phyloP scores from a whole-genome alignment of 139 green algal species.

The Cymbomonas tetramitiformis region DNA sequence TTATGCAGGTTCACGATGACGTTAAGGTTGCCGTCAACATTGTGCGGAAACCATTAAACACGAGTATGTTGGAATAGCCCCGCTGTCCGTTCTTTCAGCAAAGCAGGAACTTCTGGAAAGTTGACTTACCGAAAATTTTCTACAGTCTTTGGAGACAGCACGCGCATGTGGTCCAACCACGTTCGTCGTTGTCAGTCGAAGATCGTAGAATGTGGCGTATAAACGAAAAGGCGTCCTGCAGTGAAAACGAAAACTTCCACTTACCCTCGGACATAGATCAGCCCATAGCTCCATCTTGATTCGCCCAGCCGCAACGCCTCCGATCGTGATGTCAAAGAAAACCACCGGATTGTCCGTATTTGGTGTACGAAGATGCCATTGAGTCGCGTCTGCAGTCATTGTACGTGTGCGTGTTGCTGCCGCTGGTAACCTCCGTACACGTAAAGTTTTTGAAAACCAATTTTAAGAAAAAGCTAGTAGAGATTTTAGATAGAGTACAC shows the following conservation, averaged over 20 bases:
- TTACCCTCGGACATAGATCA: conserved; percentile 58
- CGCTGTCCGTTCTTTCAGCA: no score
- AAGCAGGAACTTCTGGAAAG: no score
- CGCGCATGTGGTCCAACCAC: not conserved
- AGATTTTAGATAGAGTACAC: no score
- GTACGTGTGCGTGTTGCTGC: conserved; percentile 3
- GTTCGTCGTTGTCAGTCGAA: not conserved
- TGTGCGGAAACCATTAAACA: no score
- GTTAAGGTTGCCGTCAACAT: no score
- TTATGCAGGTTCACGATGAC: no score
- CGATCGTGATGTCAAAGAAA: conserved; percentile 85
- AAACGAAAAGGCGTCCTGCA: not conserved
- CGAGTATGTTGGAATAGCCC: no score
- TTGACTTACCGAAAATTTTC: no score
- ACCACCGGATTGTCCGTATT: conserved; percentile 70
- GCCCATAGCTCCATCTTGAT: conserved; percentile 85
- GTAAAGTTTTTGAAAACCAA: no score
- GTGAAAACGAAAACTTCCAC: conserved; percentile 47
- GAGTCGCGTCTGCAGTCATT: conserved; percentile 19
- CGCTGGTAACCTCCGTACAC: no score
- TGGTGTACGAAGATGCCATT: conserved; percentile 61
- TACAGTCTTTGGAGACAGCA: conserved; percentile 37
- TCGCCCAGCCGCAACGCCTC: conserved; percentile 47
- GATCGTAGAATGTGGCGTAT: not conserved
- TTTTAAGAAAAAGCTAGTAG: no score